Evolutionary conservation across 441 rosid genomes (phyloP).

Genomic region (Theobroma grandiflorum): DNA sequence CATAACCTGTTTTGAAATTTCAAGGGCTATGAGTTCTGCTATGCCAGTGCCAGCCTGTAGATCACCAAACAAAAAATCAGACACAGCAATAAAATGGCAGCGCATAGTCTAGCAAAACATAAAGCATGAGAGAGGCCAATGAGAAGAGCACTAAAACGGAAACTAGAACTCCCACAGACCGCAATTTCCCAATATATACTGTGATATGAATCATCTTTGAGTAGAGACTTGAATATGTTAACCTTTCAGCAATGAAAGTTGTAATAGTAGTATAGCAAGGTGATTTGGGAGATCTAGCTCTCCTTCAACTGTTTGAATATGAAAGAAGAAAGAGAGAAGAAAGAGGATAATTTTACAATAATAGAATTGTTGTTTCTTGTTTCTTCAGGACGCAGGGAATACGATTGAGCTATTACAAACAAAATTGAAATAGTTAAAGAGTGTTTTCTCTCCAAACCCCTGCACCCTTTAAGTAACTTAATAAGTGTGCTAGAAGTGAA

Average conservation of each 20-base stretch:
- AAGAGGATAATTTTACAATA: neutral
- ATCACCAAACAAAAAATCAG: slow-evolving; percentile 28
- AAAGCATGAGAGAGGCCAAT: neutral
- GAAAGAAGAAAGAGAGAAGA: neutral
- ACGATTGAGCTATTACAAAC: neutral
- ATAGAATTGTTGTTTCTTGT: neutral
- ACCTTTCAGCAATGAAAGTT: neutral
- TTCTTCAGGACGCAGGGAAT: neutral
- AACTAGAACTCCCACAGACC: neutral
- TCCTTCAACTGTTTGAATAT: neutral
- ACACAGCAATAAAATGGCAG: neutral
- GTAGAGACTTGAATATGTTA: neutral
- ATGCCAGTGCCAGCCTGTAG: slow-evolving; percentile 91
- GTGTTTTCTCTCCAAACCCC: neutral
- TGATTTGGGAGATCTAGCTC: neutral
- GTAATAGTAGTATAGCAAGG: neutral
- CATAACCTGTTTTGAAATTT: slow-evolving; percentile 78
- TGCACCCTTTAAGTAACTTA: neutral
- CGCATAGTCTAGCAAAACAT: neutral
- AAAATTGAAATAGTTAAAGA: neutral
- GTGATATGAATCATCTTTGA: neutral
- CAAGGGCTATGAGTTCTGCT: slow-evolving; percentile 87
- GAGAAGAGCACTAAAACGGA: neutral
- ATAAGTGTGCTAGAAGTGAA: neutral
- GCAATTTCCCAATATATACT: neutral